Evolutionary conservation across 805 yeast genomes (phyloP).

Genomic region (Candida ficus): DNA sequence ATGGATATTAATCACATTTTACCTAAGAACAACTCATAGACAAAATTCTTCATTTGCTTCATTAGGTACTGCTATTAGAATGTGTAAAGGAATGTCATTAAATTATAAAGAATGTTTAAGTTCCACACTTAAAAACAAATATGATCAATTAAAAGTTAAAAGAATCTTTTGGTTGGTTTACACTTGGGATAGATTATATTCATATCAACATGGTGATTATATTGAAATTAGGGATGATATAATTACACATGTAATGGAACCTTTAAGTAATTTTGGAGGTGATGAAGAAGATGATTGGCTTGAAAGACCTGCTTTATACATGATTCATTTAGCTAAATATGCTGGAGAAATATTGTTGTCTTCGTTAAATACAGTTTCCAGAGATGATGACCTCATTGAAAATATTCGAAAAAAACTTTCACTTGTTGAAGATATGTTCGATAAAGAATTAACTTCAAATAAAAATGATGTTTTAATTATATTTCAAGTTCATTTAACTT

Average conservation of each 20-base stretch:
- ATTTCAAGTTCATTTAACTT: slow-evolving; percentile 18
- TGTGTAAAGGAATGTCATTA: slow-evolving; percentile 41
- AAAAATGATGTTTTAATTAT: slow-evolving; percentile 15
- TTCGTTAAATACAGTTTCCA: slow-evolving; percentile 1
- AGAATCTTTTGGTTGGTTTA: slow-evolving; percentile 53
- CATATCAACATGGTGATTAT: slow-evolving; percentile 46
- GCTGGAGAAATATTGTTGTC: slow-evolving; percentile 32
- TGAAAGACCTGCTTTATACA: slow-evolving; percentile 39
- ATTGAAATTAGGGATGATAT: slow-evolving; percentile 33
- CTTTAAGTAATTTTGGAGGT: no score
- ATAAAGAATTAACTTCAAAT: slow-evolving; percentile 1
- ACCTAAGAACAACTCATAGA: slow-evolving; percentile 39
- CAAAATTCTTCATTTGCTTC: slow-evolving; percentile 40
- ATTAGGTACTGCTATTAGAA: slow-evolving; percentile 36
- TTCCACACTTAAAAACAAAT: slow-evolving; percentile 15
- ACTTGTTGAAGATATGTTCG: slow-evolving; percentile 16
- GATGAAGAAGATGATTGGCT: slow-evolving; percentile 40
- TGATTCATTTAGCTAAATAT: slow-evolving; percentile 38
- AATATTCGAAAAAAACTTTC: slow-evolving; percentile 11
- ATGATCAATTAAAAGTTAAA: slow-evolving; percentile 40
- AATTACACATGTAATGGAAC: slow-evolving; percentile 22
- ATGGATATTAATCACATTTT: slow-evolving; percentile 41
- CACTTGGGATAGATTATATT: slow-evolving; percentile 47
- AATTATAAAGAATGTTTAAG: slow-evolving; percentile 27
- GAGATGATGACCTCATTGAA: slow-evolving; percentile 19